Evolutionary conservation across 192 early-diverging fungal species (phyloP).

Genomic region (Linderina pennispora): DNA sequence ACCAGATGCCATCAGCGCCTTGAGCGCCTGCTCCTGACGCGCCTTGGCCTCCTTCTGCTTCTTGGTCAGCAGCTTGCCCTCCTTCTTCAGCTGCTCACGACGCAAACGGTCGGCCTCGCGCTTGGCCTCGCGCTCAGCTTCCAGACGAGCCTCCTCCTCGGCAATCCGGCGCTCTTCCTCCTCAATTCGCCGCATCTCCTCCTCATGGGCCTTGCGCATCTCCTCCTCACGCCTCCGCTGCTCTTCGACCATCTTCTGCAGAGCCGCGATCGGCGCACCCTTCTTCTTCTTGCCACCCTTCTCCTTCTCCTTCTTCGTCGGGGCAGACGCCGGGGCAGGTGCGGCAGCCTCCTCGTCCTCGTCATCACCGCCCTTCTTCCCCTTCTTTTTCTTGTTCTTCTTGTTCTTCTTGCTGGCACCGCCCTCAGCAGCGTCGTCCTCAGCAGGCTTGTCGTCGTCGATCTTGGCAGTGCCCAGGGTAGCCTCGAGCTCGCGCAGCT

Average conservation of each 20-base stretch:
- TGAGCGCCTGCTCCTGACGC: constrained; percentile 58
- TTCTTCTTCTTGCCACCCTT: constrained; percentile 33
- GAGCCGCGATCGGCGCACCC: constrained; percentile 32
- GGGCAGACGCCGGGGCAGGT: constrained; percentile 13
- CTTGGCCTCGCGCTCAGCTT: constrained; percentile 67
- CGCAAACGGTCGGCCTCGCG: constrained; percentile 74
- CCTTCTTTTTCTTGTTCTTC: constrained; percentile 52
- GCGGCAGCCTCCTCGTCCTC: constrained; percentile 15
- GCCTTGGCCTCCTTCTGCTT: constrained; percentile 84
- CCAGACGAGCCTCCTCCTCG: constrained; percentile 61
- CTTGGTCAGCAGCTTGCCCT: constrained; percentile 90
- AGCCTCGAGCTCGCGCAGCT: constrained; percentile 19
- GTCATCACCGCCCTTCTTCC: constrained; percentile 49
- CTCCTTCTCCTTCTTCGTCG: constrained; percentile 25
- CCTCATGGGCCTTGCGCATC: constrained; percentile 72
- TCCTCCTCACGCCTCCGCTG: constrained; percentile 62
- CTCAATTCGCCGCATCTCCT: constrained; percentile 55
- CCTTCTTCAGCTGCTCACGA: constrained; percentile 84
- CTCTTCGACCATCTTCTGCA: constrained; percentile 53
- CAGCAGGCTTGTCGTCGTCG: constrained; percentile 10
- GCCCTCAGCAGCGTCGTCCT: constrained; percentile 6
- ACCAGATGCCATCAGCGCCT: constrained; percentile 73
- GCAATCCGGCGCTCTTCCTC: constrained; percentile 61
- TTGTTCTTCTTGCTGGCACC: constrained; percentile 49
- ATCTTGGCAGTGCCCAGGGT: constrained; percentile 14